Conservation (phyloP, 23 red algal species). For the Pyropia yezoensis region DNA sequence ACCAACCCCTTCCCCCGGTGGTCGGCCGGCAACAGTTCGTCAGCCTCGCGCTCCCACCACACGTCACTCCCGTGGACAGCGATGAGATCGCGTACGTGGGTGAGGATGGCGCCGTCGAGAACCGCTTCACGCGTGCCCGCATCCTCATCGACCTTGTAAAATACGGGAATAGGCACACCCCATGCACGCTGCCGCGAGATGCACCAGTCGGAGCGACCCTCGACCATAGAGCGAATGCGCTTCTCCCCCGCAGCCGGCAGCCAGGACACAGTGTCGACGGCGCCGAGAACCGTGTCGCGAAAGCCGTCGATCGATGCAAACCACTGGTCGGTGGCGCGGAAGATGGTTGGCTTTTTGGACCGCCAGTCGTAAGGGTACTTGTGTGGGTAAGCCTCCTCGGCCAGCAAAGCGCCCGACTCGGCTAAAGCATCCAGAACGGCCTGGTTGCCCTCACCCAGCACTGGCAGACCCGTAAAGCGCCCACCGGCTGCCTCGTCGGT, state of each 20-base stretch:
- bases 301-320: slow-evolving; percentile 86
- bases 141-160: slow-evolving; percentile 46
- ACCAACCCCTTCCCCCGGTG: slow-evolving; percentile 48
- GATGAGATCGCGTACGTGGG: slow-evolving; percentile 59
- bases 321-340: slow-evolving; percentile 95
- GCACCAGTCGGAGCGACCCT: slow-evolving; percentile 87
- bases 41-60: slow-evolving; percentile 73
- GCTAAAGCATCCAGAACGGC: slow-evolving; percentile 36
- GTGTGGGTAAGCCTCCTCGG: slow-evolving; percentile 87
- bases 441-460: slow-evolving; percentile 82
- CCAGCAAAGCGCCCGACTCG: slow-evolving; percentile 35
- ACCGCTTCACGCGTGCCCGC: slow-evolving; percentile 43
- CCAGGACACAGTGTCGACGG: slow-evolving; percentile 65
- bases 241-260: slow-evolving; percentile 58
- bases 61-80: slow-evolving; percentile 63
- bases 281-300: slow-evolving; percentile 56
- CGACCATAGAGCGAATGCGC: slow-evolving; percentile 82
- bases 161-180: slow-evolving; percentile 98
- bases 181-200: slow-evolving; percentile 95
- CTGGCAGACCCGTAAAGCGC: slow-evolving; percentile 55
- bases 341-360: slow-evolving; percentile 96
- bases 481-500: slow-evolving; percentile 76
- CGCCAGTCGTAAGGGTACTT: slow-evolving; percentile 99
- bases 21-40: slow-evolving; percentile 71
- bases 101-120: slow-evolving; percentile 54